A percentile compares a stretch with the other conserved stretches of the same genome.
phyloP scores from a whole-genome alignment of 75 land plant genomes.

The Sequoiadendron giganteum region DNA sequence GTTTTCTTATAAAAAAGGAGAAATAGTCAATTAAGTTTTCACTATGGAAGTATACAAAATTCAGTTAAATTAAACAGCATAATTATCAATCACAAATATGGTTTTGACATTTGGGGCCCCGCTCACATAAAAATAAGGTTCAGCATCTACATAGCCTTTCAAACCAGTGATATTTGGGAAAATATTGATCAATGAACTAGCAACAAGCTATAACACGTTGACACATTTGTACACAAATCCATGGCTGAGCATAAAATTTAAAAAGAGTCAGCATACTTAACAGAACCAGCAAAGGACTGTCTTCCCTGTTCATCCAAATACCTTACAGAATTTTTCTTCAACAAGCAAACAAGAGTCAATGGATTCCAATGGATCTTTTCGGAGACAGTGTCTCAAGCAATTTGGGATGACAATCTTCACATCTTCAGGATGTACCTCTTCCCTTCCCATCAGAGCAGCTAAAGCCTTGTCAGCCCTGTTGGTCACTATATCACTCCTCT shows the following conservation, averaged over 20 bases:
- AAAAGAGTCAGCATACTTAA: neutral
- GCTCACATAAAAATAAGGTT: neutral
- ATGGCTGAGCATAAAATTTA: too few relatives aligned
- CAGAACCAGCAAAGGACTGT: neutral
- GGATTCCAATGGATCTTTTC: slow-evolving; percentile 97
- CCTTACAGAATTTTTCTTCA: slow-evolving; percentile 91
- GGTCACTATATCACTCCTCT: slow-evolving; percentile 95
- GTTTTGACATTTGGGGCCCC: neutral
- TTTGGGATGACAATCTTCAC: slow-evolving; percentile 95
- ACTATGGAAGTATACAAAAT: neutral
- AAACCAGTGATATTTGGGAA: neutral
- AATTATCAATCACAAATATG: neutral
- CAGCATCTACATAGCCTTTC: neutral
- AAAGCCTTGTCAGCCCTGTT: slow-evolving; percentile 95
- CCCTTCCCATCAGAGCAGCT: slow-evolving; percentile 87
- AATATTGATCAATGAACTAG: neutral
- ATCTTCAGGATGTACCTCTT: slow-evolving; percentile 83
- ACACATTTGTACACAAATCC: neutral
- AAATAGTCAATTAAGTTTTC: neutral
- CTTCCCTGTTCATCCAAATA: slow-evolving; percentile 61
- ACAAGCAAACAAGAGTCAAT: slow-evolving; percentile 97
- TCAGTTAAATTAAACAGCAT: neutral
- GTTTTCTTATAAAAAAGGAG: neutral
- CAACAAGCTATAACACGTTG: neutral
- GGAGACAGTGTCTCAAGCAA: slow-evolving; percentile 92